Conservation (phyloP, 2,329 filamentous ascomycete genomes). For the Sclerotinia spermophila region DNA sequence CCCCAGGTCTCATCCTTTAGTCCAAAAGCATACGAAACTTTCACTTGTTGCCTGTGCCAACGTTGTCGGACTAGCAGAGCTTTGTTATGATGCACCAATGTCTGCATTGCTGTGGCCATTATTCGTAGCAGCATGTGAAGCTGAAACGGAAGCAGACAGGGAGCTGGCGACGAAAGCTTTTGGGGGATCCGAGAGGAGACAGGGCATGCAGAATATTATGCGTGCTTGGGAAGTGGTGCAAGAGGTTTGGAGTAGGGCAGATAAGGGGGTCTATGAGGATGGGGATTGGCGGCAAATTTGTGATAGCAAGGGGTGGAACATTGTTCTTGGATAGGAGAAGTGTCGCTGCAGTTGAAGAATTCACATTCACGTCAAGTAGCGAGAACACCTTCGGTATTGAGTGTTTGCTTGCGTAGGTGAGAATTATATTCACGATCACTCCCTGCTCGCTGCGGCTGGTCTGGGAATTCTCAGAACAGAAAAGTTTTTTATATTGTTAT, state of each 20-base stretch:
- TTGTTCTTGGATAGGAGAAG: constrained; percentile 50
- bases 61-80: constrained; percentile 47
- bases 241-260: constrained; percentile 57
- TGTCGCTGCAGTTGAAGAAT: neutral
- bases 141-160: constrained; percentile 47
- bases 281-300: constrained; percentile 51
- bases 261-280: constrained; percentile 32
- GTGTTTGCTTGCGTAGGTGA: neutral
- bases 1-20: constrained; percentile 45
- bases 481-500: no score
- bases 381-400: neutral
- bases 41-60: constrained; percentile 52
- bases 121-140: constrained; percentile 61
- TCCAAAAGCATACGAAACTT: constrained; percentile 51
- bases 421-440: neutral
- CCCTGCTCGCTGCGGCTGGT: neutral
- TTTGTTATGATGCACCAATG: constrained; percentile 49
- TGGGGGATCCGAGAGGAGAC: constrained; percentile 49
- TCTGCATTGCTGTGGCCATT: constrained; percentile 61
- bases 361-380: no score
- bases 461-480: neutral
- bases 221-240: constrained; percentile 57
- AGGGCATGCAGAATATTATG: constrained; percentile 64
- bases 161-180: constrained; percentile 51
- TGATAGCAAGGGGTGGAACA: constrained; percentile 53